Conservation (phyloP, 495 filamentous ascomycete species). For the Lineolata rhizophorae region DNA sequence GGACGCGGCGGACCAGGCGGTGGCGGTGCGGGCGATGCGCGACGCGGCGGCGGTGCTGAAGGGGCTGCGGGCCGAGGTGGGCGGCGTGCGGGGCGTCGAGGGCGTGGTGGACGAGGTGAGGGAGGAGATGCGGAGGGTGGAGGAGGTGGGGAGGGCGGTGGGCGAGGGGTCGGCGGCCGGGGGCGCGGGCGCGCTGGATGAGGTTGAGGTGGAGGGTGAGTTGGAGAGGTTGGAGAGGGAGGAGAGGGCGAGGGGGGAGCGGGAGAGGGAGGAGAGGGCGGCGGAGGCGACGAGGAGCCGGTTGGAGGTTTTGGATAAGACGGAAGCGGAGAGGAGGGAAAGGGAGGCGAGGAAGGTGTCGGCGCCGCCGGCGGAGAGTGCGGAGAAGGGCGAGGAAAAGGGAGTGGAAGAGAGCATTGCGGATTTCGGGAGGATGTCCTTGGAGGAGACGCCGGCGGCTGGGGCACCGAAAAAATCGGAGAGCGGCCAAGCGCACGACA, state of each 20-base stretch:
- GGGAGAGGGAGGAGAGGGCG: conserved; percentile 14
- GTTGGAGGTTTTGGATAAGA: conserved; percentile 17
- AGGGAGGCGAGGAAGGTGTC: no score
- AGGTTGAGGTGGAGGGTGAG: conserved; percentile 74
- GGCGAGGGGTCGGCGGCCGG: conserved; percentile 30
- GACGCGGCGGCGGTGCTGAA: conserved; percentile 46
- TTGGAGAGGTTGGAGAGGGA: conserved; percentile 51
- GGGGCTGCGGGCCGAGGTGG: conserved; percentile 51
- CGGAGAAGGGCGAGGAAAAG: no score
- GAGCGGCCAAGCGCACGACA: no score
- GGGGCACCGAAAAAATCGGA: no score
- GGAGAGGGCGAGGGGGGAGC: conserved; percentile 34
- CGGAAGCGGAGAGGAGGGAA: conserved; percentile 8
- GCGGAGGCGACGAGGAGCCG: conserved; percentile 10
- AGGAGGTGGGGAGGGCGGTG: conserved; percentile 61
- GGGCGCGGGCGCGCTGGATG: conserved; percentile 36
- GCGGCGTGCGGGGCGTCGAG: conserved; percentile 55
- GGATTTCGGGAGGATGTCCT: no score
- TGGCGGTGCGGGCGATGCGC: conserved; percentile 62
- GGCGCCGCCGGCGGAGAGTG: no score
- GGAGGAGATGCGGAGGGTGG: conserved; percentile 61
- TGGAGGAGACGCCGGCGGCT: no score
- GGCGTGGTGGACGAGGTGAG: conserved; percentile 48
- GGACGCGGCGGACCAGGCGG: conserved; percentile 63
- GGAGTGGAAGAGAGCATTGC: no score